Evolutionary conservation across 1,139 yeast species (phyloP).

Genomic region (Blastobotrys raffinosifermentans): DNA sequence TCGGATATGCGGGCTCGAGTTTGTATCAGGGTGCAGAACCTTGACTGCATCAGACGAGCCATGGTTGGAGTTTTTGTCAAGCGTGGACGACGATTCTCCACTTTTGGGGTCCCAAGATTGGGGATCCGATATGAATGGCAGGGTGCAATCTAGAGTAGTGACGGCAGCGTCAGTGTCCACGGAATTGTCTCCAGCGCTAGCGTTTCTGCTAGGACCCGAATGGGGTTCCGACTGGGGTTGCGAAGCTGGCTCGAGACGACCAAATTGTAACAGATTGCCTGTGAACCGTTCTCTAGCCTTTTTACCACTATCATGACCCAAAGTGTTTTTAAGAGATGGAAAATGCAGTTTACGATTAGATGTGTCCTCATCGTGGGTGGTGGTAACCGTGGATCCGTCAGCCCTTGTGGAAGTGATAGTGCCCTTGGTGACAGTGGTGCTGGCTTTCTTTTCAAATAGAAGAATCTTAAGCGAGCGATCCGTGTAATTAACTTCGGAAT

Average conservation of each 20-base stretch:
- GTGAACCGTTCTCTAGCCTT: slow-evolving; percentile 11
- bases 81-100: slow-evolving; percentile 1
- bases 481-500: slow-evolving; percentile 22
- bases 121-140: slow-evolving; percentile 23
- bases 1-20: slow-evolving; percentile 62
- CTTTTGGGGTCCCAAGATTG: too few relatives aligned
- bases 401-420: not conserved
- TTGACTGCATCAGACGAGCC: slow-evolving; percentile 10
- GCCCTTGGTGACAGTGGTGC: slow-evolving; percentile 3
- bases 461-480: slow-evolving; percentile 28
- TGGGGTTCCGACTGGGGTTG: not conserved
- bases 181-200: not conserved
- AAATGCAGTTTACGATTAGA: not conserved
- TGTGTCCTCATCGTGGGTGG: not conserved
- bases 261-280: slow-evolving; percentile 16
- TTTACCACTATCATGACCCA: slow-evolving; percentile 4
- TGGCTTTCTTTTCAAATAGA: slow-evolving; percentile 28
- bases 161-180: not conserved
- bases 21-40: slow-evolving; percentile 55
- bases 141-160: slow-evolving; percentile 16
- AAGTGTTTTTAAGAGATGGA: not conserved
- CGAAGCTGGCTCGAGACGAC: not conserved
- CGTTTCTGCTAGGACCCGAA: too few relatives aligned
- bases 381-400: not conserved
- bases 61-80: not conserved